Evolutionary conservation across 2,329 filamentous ascomycete species (phyloP).

Genomic region (Paraphaeosphaeria sporulosa): DNA sequence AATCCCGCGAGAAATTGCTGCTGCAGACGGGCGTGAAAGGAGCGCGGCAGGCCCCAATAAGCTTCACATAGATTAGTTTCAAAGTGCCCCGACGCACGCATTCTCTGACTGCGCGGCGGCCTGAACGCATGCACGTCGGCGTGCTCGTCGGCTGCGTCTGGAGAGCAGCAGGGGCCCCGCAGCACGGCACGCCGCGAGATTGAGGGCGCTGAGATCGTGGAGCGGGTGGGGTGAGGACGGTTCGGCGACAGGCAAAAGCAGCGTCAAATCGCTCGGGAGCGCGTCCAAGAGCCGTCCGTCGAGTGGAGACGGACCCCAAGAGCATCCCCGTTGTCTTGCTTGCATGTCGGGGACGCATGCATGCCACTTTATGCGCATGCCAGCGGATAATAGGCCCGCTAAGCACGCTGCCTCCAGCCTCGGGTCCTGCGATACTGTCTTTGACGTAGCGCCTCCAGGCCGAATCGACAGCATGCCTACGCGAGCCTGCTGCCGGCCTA

Average conservation of each 20-base stretch:
- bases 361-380: conserved; percentile 37
- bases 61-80: conserved; percentile 44
- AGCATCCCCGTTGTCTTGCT: conserved; percentile 30
- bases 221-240: background rate
- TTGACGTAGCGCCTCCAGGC: conserved; percentile 23
- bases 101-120: conserved; percentile 38
- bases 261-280: conserved; percentile 20
- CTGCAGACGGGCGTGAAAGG: conserved; percentile 40
- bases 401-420: conserved; percentile 26
- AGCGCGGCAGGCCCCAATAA: conserved; percentile 38
- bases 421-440: conserved; percentile 29
- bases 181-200: conserved; percentile 1
- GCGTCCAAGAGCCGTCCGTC: conserved; percentile 22
- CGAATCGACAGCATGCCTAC: conserved; percentile 23
- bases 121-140: conserved; percentile 27
- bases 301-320: conserved; percentile 37
- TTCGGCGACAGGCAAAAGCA: background rate
- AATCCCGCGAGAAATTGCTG: conserved; percentile 38
- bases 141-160: conserved; percentile 26
- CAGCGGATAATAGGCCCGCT: conserved; percentile 31
- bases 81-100: conserved; percentile 37
- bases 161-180: background rate
- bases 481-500: conserved; percentile 6
- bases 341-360: conserved; percentile 41
- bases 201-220: background rate